Evolutionary conservation across 208 protist genomes (phyloP), one percentile per base, ranked within the genome.

Genomic region (Zelonia costaricensis): DNA sequence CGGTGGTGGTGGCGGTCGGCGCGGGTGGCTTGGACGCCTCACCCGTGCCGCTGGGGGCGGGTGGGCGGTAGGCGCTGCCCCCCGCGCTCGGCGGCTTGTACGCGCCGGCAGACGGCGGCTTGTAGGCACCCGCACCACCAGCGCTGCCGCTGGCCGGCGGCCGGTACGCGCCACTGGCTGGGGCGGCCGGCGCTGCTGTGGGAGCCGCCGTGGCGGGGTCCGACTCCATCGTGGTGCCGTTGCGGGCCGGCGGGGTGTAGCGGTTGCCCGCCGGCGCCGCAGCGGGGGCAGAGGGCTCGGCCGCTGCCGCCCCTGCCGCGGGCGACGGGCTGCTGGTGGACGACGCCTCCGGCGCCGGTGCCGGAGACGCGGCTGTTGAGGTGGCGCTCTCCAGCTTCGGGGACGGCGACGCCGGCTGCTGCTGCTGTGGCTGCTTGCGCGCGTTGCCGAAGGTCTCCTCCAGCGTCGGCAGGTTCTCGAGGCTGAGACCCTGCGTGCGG

Each of bases 391-490:
- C 16, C 23, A 23, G 22, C 15, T 43, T 30, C 18, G 33, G 33
- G 33, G 20, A 46, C 20, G 42, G 42, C n/a, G 42, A 46, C 16
- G 53, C 51, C 13, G 38, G 8, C 15, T 16, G 30, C 40, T 55
- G 28, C 54, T 44, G 46, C 18, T 53, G 27, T 8, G 39, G 0
- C 43, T 65, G 55, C 48, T 84, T 86, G 60, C 65, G 71, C 6
- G 55, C 43, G 16, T 60, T 62, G 28, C 76, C 55, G 35, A 77
- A 71, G 13, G 78, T 71, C 27, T 92, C 78, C 47, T 88, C 81
- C 13, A 92, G 75, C 20, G 85, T 77, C 13, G 85, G 85, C 18
- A 92, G 42, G 47, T 88, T 78, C 15, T 78, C 75, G 6, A 63
- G 47, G 63, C 76, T 83, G 56, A 81, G 8, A 20, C 57, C 55